Evolutionary conservation across 129 eudicot species (phyloP).

Genomic region (Erigeron canadensis): DNA sequence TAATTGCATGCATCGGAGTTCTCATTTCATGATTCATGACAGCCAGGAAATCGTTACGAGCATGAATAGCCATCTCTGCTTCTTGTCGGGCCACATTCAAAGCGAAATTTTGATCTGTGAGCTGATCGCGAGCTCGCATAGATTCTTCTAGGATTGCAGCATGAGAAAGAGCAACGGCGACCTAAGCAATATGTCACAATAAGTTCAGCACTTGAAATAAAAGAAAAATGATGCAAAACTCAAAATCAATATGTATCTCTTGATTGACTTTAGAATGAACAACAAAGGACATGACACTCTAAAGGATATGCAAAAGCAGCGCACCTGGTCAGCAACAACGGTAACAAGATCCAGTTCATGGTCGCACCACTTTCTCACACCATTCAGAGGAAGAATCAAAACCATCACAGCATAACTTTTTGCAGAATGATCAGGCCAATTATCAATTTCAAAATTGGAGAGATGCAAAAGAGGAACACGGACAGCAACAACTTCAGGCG

Average conservation of each 20-base stretch:
- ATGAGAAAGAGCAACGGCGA: constrained; percentile 77
- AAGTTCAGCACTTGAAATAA: constrained; percentile 18
- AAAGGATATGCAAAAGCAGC: constrained; percentile 8
- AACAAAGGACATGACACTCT: not conserved
- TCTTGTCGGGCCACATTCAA: constrained; percentile 59
- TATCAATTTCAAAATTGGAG: constrained; percentile 45
- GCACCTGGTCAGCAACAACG: constrained; percentile 75
- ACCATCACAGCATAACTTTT: constrained; percentile 70
- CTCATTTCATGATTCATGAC: constrained; percentile 72
- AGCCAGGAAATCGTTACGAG: constrained; percentile 59
- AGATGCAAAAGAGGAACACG: constrained; percentile 60
- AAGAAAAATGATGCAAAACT: no score
- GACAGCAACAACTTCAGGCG: constrained; percentile 63
- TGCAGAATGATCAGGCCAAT: constrained; percentile 49
- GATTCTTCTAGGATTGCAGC: constrained; percentile 72
- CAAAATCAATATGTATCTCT: no score
- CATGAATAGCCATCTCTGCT: constrained; percentile 72
- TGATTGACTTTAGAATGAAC: no score
- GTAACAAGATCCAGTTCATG: constrained; percentile 67
- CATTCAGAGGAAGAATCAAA: constrained; percentile 59
- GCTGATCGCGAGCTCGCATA: constrained; percentile 64
- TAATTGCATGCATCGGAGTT: constrained; percentile 65
- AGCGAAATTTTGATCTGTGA: constrained; percentile 62
- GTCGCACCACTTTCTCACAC: constrained; percentile 59
- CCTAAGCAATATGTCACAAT: constrained; percentile 31